Evolutionary conservation across 2,329 filamentous ascomycete species (phyloP).

Genomic region (Sporothrix humicola): DNA sequence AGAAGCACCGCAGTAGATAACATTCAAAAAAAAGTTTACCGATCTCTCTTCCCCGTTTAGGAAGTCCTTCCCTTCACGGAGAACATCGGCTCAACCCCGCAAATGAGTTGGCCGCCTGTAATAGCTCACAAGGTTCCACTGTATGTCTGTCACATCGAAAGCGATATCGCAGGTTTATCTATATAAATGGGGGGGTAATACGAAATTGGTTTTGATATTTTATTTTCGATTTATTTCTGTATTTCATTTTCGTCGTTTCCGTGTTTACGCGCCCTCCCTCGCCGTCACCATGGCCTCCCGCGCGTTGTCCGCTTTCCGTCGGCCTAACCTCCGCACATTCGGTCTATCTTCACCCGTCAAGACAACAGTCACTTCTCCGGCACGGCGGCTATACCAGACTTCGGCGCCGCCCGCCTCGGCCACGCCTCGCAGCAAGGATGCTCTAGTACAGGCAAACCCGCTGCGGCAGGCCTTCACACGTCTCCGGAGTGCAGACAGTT

Average conservation of each 20-base stretch:
- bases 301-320: slow-evolving; percentile 6
- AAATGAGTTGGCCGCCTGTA: not conserved
- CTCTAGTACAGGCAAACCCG: slow-evolving; percentile 55
- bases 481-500: slow-evolving; percentile 39
- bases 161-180: slow-evolving; percentile 1
- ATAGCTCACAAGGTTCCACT: not conserved
- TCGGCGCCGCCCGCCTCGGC: not conserved
- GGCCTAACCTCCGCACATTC: not conserved
- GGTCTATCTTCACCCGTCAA: not conserved
- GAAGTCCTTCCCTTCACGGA: not conserved
- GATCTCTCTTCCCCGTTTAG: too few relatives aligned
- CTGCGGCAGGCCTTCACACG: slow-evolving; percentile 57
- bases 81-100: slow-evolving; percentile 23
- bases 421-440: not conserved
- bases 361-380: not conserved
- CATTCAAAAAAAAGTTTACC: not conserved
- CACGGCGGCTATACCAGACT: slow-evolving; percentile 18
- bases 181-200: too few relatives aligned
- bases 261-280: not conserved
- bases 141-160: not conserved
- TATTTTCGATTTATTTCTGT: not conserved
- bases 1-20: not conserved
- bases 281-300: slow-evolving; percentile 18
- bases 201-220: not conserved
- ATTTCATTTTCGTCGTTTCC: too few relatives aligned